Percentiles rank a stretch among this genome's conserved stretches.
phyloP scores from a whole-genome alignment of 306 rosid species.

The Cicer bijugum region DNA sequence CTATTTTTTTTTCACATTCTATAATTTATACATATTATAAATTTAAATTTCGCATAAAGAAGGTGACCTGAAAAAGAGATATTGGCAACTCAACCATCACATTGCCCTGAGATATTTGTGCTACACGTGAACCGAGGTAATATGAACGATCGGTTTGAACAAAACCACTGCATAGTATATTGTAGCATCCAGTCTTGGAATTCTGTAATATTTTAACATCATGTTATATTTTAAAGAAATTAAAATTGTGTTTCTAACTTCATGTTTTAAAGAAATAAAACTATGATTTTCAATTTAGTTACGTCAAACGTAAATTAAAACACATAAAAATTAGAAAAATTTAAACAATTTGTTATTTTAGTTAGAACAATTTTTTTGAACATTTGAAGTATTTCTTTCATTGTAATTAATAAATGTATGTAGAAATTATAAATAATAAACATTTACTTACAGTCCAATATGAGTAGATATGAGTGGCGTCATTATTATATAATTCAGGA shows the following conservation, averaged over 20 bases:
- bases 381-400: too few relatives aligned
- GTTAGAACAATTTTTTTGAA: background rate
- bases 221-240: background rate
- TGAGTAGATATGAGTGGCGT: too few relatives aligned
- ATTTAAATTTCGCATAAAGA: background rate
- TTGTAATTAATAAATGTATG: too few relatives aligned
- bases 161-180: background rate
- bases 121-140: background rate
- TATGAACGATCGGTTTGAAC: accelerated
- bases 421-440: too few relatives aligned
- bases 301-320: too few relatives aligned
- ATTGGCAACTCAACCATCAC: accelerated
- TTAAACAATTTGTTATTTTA: background rate
- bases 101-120: background rate
- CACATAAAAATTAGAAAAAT: background rate
- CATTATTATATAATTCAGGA: too few relatives aligned
- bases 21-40: background rate
- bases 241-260: background rate
- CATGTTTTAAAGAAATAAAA: background rate
- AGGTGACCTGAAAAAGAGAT: conserved; percentile 1
- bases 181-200: conserved; percentile 23
- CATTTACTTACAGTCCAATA: too few relatives aligned
- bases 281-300: too few relatives aligned
- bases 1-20: background rate
- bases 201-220: background rate